Base-by-base conservation (phyloP, 805 yeast genomes). In the Candida andamanensis region DNA sequence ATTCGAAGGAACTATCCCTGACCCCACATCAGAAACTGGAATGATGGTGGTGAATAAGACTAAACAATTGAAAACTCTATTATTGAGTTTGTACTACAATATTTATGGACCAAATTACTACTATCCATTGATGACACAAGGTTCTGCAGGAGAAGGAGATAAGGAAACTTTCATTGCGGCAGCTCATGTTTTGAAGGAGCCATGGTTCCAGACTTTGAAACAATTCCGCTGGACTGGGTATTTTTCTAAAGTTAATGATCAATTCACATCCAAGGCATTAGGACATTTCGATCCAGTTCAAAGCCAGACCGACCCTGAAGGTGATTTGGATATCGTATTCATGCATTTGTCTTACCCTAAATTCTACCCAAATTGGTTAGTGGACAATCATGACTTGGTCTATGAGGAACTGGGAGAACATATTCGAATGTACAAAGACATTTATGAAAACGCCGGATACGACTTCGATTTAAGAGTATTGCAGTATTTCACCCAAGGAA, bases 71-170 rank as follows among this genome's bases (percentile, higher is more conserved):
- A 69, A 66, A 37, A 77, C 85, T 0, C 50, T 81, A 27, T 49
- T 80, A 17, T 54, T 82, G 29, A 63, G 83, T 3, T 58, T 76
- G 24, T 81, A 79, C 52, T 82, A 82, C 52, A 81, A 82, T 44
- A 54, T 76, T 1, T 59, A 46, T 52, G 89, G 90, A 0, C 86
- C 86, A 1, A 54, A 63, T 6, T 76, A 70, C 56, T 82, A 75
- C 51, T 82, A 81, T 45, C 80, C 79, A 8, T 54, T 82, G 36
- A 63, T 82, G 41, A 72, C 85, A 0, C 89, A 80, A 48, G 85
- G 85, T 4, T 65, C 76, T 16, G 78, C 85, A 1, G 90, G 90
- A 17, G 83, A 81, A 59, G 89, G 90, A 31, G 90, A 82, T 48
- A 82, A 82, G 49, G 90, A 82, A 47, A 80, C 90, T 0, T 80